Conservation (phyloP, 1,139 yeast genomes). For the Hemisphaericaspora xylofermentans region DNA sequence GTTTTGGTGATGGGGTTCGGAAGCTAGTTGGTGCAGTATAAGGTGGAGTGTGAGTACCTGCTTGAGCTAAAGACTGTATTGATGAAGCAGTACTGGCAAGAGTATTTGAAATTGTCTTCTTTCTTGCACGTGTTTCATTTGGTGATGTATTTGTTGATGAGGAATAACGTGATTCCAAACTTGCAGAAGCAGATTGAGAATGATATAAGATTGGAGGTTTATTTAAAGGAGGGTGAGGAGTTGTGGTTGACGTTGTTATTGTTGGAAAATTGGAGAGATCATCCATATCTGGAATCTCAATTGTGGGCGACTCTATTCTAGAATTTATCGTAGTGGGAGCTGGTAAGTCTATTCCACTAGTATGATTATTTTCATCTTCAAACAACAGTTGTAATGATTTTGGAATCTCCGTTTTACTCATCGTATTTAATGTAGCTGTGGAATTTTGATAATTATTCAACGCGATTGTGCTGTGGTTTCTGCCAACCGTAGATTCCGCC, state of each 20-base stretch:
- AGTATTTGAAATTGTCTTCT: conserved; percentile 42
- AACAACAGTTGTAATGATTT: conserved; percentile 71
- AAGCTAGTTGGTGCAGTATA: conserved; percentile 21
- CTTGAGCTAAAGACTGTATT: conserved; percentile 8
- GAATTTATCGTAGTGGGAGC: conserved; percentile 14
- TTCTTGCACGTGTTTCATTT: conserved; percentile 28
- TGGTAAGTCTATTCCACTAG: conserved; percentile 8
- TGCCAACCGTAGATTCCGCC: conserved; percentile 12
- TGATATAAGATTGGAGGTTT: conserved; percentile 51
- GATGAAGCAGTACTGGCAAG: conserved; percentile 19
- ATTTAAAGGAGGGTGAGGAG: conserved; percentile 30
- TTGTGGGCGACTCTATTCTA: conserved; percentile 43
- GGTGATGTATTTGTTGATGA: conserved; percentile 18
- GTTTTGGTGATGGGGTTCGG: conserved; percentile 44
- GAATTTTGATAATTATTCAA: conserved; percentile 7
- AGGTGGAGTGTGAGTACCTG: conserved; percentile 40
- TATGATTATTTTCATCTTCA: conserved; percentile 41
- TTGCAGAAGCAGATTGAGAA: conserved; percentile 49
- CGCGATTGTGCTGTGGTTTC: conserved; percentile 10
- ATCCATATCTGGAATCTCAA: conserved; percentile 49
- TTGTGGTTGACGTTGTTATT: conserved; percentile 18
- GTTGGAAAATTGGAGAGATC: conserved; percentile 27
- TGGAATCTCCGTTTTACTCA: conserved; percentile 49
- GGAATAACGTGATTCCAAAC: conserved; percentile 36
- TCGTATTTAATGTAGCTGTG: conserved; percentile 10